phyloP scores from a whole-genome alignment of 1,284 basidiomycete species.

The Marasmius fiardii region DNA sequence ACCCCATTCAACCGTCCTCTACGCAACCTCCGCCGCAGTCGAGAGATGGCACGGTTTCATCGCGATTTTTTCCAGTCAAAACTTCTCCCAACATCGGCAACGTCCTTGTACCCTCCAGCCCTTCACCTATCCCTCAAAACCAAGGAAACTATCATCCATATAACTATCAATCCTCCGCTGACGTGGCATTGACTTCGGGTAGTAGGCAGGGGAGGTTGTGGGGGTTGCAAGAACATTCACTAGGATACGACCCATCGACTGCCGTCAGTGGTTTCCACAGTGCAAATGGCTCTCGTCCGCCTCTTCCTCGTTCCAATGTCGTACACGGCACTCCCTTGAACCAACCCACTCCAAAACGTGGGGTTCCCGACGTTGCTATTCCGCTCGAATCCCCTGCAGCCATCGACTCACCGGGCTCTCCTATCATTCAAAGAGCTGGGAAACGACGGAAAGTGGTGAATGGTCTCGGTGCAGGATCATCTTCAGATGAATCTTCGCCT shows the following conservation, averaged over 20 bases:
- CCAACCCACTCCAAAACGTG: conserved; percentile 66
- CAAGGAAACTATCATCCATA: conserved; percentile 34
- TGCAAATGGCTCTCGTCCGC: conserved; percentile 40
- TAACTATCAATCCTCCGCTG: conserved; percentile 29
- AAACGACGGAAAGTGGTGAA: conserved; percentile 40
- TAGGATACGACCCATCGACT: conserved; percentile 51
- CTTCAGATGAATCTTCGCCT: conserved; percentile 14
- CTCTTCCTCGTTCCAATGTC: conserved; percentile 40
- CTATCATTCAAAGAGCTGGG: conserved; percentile 49
- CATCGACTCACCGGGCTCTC: conserved; percentile 48
- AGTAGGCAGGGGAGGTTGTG: conserved; percentile 33
- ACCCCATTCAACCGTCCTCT: conserved; percentile 15
- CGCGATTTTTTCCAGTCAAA: conserved; percentile 37
- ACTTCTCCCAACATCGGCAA: conserved; percentile 39
- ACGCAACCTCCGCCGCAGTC: conserved; percentile 38
- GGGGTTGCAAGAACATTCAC: conserved; percentile 30
- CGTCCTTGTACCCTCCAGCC: conserved; percentile 75
- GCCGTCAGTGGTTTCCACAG: conserved; percentile 57
- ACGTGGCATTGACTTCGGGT: conserved; percentile 40
- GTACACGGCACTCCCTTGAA: conserved; percentile 40
- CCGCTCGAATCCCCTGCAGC: conserved; percentile 38
- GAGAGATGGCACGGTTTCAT: conserved; percentile 48
- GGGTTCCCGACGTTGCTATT: conserved; percentile 42
- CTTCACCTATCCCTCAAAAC: conserved; percentile 38
- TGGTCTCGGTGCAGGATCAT: conserved; percentile 24